Percentiles rank a stretch among this genome's conserved stretches.
Evolutionary conservation across 495 filamentous ascomycete species (phyloP).

Genomic region (Aspergillus mulundensis): DNA sequence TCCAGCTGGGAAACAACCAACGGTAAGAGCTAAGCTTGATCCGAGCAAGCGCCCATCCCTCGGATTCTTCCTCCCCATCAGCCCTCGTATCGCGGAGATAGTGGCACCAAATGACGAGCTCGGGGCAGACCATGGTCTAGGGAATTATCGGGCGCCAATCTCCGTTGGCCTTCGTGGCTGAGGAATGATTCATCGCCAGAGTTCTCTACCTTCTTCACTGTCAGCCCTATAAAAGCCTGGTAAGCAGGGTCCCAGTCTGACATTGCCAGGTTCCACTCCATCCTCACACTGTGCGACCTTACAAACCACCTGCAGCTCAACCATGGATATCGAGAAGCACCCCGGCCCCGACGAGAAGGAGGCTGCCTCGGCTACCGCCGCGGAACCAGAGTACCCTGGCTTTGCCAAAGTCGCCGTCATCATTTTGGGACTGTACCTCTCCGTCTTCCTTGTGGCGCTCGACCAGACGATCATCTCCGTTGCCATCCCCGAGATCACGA

Average conservation of each 20-base stretch:
- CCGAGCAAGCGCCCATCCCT: not conserved
- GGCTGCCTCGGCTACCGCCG: not conserved
- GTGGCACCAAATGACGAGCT: not conserved
- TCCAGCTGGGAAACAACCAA: not conserved
- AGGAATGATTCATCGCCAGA: not conserved
- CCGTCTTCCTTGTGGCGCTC: slow-evolving; percentile 47
- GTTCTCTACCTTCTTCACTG: too few species aligned
- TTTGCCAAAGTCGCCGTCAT: slow-evolving; percentile 12
- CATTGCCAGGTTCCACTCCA: not conserved
- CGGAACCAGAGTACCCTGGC: slow-evolving; percentile 1
- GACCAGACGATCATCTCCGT: slow-evolving; percentile 47
- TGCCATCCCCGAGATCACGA: slow-evolving; percentile 39
- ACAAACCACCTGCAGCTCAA: not conserved
- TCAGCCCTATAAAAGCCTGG: too few species aligned
- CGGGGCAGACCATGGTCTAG: not conserved
- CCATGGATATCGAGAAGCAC: slow-evolving; percentile 3
- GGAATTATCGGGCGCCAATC: not conserved
- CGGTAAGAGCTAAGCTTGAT: not conserved
- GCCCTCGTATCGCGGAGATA: not conserved
- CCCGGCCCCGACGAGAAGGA: not conserved
- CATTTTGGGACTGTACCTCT: slow-evolving; percentile 32
- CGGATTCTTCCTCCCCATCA: not conserved
- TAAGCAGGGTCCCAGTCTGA: not conserved
- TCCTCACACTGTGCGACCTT: too few species aligned
- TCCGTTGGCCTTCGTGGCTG: not conserved